A percentile compares a stretch with the other conserved stretches of the same genome.
Evolutionary conservation across 2,329 filamentous ascomycete species (phyloP).

Genomic region (Colletotrichum tabaci): DNA sequence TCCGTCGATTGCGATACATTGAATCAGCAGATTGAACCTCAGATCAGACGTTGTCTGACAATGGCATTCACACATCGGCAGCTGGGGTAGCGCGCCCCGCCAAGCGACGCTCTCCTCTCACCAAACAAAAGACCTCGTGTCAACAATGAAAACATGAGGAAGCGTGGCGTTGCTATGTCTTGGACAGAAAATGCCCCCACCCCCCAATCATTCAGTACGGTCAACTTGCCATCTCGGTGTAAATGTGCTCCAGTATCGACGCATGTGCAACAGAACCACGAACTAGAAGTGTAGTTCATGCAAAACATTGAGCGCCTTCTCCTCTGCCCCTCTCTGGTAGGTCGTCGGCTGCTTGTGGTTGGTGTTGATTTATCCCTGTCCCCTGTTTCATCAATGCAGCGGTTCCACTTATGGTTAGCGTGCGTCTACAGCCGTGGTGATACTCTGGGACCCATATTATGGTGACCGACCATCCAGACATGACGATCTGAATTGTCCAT

Average conservation of each 20-base stretch:
- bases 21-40: neutral
- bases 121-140: constrained; percentile 14
- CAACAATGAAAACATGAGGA: constrained; percentile 16
- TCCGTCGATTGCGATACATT: neutral
- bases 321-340: constrained; percentile 20
- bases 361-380: constrained; percentile 19
- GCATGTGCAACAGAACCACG: constrained; percentile 28
- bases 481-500: neutral
- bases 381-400: constrained; percentile 35
- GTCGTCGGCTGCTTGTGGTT: constrained; percentile 20
- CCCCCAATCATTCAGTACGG: neutral
- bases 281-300: constrained; percentile 34
- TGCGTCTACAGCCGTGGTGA: neutral
- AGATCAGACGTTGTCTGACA: constrained; percentile 4
- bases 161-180: neutral
- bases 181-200: neutral
- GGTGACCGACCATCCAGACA: no score
- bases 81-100: neutral
- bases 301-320: constrained; percentile 20
- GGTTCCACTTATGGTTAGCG: constrained; percentile 20
- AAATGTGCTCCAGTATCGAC: constrained; percentile 28
- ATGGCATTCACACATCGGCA: constrained; percentile 1
- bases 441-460: neutral
- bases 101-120: neutral
- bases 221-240: neutral